These are phyloP conservation scores for Nakazawaea ambrosiae DNA, from an alignment of 805 yeast genomes.

Conservation along the genomic window DNA sequence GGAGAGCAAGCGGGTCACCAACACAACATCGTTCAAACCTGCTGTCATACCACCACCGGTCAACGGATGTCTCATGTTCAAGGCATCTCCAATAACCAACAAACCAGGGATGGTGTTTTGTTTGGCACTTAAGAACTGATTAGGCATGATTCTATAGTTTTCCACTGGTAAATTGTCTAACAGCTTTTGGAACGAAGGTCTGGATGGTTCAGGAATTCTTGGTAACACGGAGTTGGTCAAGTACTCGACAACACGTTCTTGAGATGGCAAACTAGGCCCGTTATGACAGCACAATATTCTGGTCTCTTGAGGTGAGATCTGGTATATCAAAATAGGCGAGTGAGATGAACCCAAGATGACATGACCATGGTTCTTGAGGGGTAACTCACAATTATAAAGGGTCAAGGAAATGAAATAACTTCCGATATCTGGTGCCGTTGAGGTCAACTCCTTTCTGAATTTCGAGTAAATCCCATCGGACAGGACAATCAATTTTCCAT, in stretches of 20 bases:
- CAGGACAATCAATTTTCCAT: conserved; percentile 61
- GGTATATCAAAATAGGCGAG: conserved; percentile 85
- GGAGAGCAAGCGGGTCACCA: conserved; percentile 57
- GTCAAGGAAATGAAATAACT: conserved; percentile 87
- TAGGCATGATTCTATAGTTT: conserved; percentile 83
- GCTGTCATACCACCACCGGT: conserved; percentile 99
- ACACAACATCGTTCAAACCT: conserved; percentile 77
- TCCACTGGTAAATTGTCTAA: conserved; percentile 29
- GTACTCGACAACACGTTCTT: conserved; percentile 47
- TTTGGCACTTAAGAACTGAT: conserved; percentile 79
- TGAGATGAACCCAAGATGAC: conserved; percentile 74
- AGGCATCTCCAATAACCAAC: conserved; percentile 83
- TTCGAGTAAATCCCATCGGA: conserved; percentile 95
- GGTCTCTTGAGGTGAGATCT: conserved; percentile 75
- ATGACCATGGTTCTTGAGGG: conserved; percentile 76
- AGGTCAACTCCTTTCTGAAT: conserved; percentile 68
- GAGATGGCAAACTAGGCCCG: conserved; percentile 65
- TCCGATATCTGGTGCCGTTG: conserved; percentile 53
- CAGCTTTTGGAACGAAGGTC: conserved; percentile 66
- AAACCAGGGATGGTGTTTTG: conserved; percentile 68
- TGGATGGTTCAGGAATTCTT: conserved; percentile 53
- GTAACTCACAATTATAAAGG: conserved; percentile 67
- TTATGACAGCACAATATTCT: conserved; percentile 86
- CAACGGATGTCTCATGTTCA: conserved; percentile 96
- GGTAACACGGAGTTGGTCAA: conserved; percentile 56